Percentiles rank a stretch among this genome's conserved stretches.
Evolutionary conservation across 1,139 yeast species (phyloP).

Genomic region (Suhomyces ambrosiae): DNA sequence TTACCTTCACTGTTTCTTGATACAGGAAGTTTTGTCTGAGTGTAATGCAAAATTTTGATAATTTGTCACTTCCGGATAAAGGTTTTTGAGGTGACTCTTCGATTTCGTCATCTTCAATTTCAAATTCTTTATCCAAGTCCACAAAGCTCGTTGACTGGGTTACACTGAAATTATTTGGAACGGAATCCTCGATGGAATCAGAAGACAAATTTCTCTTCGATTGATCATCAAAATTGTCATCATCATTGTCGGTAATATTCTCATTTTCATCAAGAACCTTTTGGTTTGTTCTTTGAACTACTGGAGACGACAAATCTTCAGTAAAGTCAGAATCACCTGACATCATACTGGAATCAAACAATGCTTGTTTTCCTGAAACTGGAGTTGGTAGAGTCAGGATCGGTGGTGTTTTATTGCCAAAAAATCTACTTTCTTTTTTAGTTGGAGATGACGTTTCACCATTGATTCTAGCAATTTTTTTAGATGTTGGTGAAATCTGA

Average conservation of each 20-base stretch:
- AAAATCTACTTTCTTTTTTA: conserved; percentile 23
- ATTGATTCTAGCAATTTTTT: conserved; percentile 23
- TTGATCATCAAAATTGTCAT: conserved; percentile 2
- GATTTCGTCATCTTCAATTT: conserved; percentile 36
- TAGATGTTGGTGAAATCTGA: conserved; percentile 31
- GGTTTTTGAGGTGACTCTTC: conserved; percentile 47
- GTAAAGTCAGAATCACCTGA: conserved; percentile 42
- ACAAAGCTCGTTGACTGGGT: neutral
- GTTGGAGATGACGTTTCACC: conserved; percentile 10
- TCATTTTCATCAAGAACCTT: neutral
- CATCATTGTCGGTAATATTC: conserved; percentile 24
- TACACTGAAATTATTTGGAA: neutral
- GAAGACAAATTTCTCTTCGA: neutral
- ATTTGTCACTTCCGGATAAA: conserved; percentile 6
- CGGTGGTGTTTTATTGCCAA: conserved; percentile 11
- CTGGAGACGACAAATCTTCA: conserved; percentile 37
- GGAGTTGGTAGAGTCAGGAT: conserved; percentile 13
- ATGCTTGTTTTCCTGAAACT: conserved; percentile 13
- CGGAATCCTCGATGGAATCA: conserved; percentile 5
- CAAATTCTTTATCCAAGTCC: conserved; percentile 21
- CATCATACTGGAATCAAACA: conserved; percentile 25
- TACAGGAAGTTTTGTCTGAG: conserved; percentile 35
- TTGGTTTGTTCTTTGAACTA: conserved; percentile 8
- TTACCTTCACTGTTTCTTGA: conserved; percentile 5
- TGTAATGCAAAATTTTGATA: conserved; percentile 21